Evolutionary conservation across 2,329 filamentous ascomycete genomes (phyloP).

Genomic region (Pseudocercospora vitis): DNA sequence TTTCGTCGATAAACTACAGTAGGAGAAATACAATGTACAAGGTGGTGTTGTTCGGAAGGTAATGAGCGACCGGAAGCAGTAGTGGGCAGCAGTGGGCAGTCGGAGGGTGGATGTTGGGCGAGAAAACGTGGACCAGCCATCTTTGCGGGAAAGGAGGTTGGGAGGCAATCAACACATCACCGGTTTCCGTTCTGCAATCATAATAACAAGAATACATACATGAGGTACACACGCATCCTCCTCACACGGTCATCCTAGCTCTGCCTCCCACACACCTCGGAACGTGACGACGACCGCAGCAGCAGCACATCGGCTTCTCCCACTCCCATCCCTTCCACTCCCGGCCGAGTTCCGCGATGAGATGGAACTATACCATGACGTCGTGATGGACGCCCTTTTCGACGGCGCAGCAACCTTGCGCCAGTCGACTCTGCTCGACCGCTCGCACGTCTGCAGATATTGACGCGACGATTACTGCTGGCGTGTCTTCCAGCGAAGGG

Average conservation of each 20-base stretch:
- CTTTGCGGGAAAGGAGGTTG: too few species aligned
- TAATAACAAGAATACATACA: too few species aligned
- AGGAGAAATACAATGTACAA: too few species aligned
- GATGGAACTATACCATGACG: slow-evolving; percentile 19
- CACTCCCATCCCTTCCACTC: slow-evolving; percentile 14
- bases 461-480: slow-evolving; percentile 17
- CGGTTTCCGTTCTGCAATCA: too few species aligned
- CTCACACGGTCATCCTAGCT: too few species aligned
- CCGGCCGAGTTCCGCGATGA: slow-evolving; percentile 20
- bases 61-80: slow-evolving; percentile 13
- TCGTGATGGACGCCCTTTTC: slow-evolving; percentile 15
- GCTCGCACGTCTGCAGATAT: slow-evolving; percentile 14
- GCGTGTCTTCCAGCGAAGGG: slow-evolving; percentile 19
- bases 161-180: too few species aligned
- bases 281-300: neutral
- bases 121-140: too few species aligned
- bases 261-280: too few species aligned
- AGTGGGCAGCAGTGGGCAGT: neutral
- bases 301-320: too few species aligned
- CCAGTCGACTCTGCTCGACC: slow-evolving; percentile 14
- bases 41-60: too few species aligned
- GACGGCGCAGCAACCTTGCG: slow-evolving; percentile 17
- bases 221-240: too few species aligned
- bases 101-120: slow-evolving; percentile 1
- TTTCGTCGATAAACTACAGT: neutral